Evolutionary conservation across 2,329 filamentous ascomycete species (phyloP).

Genomic region (Aspergillus fumigatiaffinis): DNA sequence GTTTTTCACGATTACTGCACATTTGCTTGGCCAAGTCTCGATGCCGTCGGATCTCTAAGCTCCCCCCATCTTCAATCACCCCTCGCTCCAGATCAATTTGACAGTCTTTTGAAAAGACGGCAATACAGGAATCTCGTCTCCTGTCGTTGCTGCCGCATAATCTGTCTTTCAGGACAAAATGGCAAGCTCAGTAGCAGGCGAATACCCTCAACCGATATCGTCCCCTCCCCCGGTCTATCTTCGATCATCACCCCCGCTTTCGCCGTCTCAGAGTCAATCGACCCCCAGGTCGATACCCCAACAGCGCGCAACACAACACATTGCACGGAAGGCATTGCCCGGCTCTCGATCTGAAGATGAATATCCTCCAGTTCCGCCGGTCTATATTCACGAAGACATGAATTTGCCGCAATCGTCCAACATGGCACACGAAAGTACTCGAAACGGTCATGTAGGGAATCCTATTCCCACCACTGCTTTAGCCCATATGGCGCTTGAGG

Average conservation of each 20-base stretch:
- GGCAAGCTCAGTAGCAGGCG: conserved; percentile 23
- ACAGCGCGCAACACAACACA: conserved; percentile 14
- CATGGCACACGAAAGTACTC: conserved; percentile 24
- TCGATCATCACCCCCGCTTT: conserved; percentile 31
- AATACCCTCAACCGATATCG: conserved; percentile 29
- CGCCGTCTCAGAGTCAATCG: conserved; percentile 13
- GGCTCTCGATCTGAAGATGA: conserved; percentile 23
- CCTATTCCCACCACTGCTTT: conserved; percentile 24
- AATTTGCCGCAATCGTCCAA: conserved; percentile 26
- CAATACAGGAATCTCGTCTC: background rate
- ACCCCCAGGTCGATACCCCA: conserved; percentile 15
- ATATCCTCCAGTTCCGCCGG: conserved; percentile 30
- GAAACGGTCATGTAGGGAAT: conserved; percentile 18
- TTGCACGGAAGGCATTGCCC: conserved; percentile 25
- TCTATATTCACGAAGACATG: conserved; percentile 28
- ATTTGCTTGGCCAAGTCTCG: background rate
- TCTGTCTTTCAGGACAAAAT: conserved; percentile 12
- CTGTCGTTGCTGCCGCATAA: background rate
- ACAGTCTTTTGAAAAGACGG: background rate
- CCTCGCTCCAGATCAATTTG: background rate
- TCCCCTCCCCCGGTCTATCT: conserved; percentile 44
- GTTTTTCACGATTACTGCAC: background rate
- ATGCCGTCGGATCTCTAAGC: background rate
- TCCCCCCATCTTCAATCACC: background rate
- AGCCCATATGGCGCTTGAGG: conserved; percentile 24